Conservation (phyloP, 345 rosid genomes). For the Iberis pinnata region DNA sequence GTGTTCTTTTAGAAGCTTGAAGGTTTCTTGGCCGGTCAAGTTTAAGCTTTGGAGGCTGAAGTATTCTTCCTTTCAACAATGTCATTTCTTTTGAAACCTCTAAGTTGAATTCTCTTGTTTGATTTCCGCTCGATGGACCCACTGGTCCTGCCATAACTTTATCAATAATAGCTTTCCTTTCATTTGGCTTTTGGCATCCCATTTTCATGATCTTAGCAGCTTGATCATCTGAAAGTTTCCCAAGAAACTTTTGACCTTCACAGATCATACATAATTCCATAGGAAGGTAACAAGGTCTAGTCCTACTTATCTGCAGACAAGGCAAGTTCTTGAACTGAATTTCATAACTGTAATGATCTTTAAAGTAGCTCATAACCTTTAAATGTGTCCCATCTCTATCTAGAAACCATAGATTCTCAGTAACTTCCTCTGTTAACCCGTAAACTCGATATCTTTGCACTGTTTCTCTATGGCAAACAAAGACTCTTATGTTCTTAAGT, state of each 20-base stretch:
- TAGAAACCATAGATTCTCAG: slow-evolving; percentile 69
- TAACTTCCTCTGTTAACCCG: slow-evolving; percentile 68
- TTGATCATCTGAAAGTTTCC: slow-evolving; percentile 94
- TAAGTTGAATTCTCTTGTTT: slow-evolving; percentile 65
- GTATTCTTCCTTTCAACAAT: slow-evolving; percentile 69
- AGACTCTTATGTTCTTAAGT: slow-evolving; percentile 67
- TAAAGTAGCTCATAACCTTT: slow-evolving; percentile 72
- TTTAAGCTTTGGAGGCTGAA: slow-evolving; percentile 88
- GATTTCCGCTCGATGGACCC: slow-evolving; percentile 85
- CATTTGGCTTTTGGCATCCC: slow-evolving; percentile 90
- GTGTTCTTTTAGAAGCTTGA: slow-evolving; percentile 56
- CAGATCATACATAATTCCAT: slow-evolving; percentile 95
- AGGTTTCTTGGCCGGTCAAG: slow-evolving; percentile 86
- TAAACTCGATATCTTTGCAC: slow-evolving; percentile 79
- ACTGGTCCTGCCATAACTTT: slow-evolving; percentile 71
- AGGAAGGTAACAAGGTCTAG: slow-evolving; percentile 91
- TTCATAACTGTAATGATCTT: slow-evolving; percentile 73
- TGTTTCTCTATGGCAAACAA: slow-evolving; percentile 92
- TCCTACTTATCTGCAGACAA: slow-evolving; percentile 83
- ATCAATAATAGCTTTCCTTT: slow-evolving; percentile 68
- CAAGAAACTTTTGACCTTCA: slow-evolving; percentile 98
- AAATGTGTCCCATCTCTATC: slow-evolving; percentile 74
- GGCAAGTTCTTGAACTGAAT: slow-evolving; percentile 78
- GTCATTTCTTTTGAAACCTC: slow-evolving; percentile 80
- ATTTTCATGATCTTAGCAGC: slow-evolving; percentile 80